Base-by-base conservation (phyloP, 2,329 filamentous ascomycete species). In the Gaeumannomyces sp. region DNA sequence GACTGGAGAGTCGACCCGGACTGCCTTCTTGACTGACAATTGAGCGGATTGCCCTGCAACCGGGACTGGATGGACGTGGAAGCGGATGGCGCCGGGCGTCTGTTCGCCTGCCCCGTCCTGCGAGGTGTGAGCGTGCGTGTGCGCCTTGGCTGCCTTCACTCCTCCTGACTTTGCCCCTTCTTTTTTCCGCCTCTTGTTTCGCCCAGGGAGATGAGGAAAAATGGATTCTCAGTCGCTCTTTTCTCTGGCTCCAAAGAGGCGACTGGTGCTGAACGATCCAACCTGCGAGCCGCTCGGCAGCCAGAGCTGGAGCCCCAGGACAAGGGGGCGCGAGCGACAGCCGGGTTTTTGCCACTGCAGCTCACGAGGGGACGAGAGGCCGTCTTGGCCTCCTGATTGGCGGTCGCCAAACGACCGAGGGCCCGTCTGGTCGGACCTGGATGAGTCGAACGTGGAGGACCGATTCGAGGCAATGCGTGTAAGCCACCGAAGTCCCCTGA, bases 341-440 rank as follows among this genome's bases (percentile, higher is more conserved):
- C 19, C 45, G 5, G 45, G 22, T 29, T 59, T 59, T 59, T 59
- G 57, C 57, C 57, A 59, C 57, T 59, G 57, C 57, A 59, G 57
- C 57, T 59, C 28, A 31, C 28, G 57, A 29, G 19, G 25, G 8
- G 57, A 58, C 38, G 38, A 58, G 27, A n/a, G 35, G 11, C 25
- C 57, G 25, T 59, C 57, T 59, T 31, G 25, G 25, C 25, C 25
- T 59, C 3, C 28, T 59, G 57, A 59, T 59, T 59, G 57, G 57
- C 28, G 19, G 45, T n/a, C 45, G 45, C 19, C 11, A 5, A 19
- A 53, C 11, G 7, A 53, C 22, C 22, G 45, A 53, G 45, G 22
- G 11, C 45, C 45, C 45, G 45, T 53, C 45, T 14, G 5, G 45
- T 53, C 45, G 45, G 45, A n/a, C 19, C 45, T 53, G 45, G 45